Evolutionary conservation across 352 stramenopile genomes (phyloP), one percentile per base, ranked within the genome.

Genomic region (Nothophytophthora sp.): DNA sequence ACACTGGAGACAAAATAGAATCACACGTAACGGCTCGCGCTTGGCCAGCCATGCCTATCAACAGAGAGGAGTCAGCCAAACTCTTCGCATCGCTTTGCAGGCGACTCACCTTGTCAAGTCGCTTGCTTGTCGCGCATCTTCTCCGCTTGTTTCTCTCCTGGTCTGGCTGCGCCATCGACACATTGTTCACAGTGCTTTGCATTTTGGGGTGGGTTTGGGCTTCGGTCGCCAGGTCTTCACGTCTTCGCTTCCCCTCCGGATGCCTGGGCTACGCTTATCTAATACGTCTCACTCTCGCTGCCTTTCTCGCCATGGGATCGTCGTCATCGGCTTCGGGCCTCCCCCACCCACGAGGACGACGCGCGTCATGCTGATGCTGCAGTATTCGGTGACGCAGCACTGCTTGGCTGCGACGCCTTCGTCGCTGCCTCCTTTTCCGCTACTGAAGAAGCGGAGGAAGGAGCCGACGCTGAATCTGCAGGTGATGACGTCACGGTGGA

Each of bases 181-280:
- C 32, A 20, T 64, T 45, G 38, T 65, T 69, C 60, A 65, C 54
- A 69, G 56, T 63, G 20, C 50, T 38, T 61, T 64, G 54, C 47
- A 69, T 69, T 68, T 28, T 64, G 54, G n/a, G n/a, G n/a, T n/a
- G n/a, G n/a, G n/a, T n/a, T 56, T 57, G 60, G 43, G 35, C 42
- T 65, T 43, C 29, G 37, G 32, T 45, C 42, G 48, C 32, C 42
- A 60, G 46, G 48, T 58, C 39, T 67, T n/a, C 37, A 44, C 22
- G 19, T 20, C 4, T 34, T 40, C 34, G 32, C 24, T 30, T n/a
- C n/a, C n/a, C n/a, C n/a, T n/a, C n/a, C n/a, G n/a, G n/a, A n/a
- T n/a, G n/a, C n/a, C n/a, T n/a, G n/a, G n/a, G n/a, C n/a, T n/a
- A n/a, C n/a, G n/a, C n/a, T n/a, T n/a, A n/a, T n/a, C n/a, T n/a